Base-by-base conservation (phyloP, 495 filamentous ascomycete genomes). In the Aspergillus hancockii region DNA sequence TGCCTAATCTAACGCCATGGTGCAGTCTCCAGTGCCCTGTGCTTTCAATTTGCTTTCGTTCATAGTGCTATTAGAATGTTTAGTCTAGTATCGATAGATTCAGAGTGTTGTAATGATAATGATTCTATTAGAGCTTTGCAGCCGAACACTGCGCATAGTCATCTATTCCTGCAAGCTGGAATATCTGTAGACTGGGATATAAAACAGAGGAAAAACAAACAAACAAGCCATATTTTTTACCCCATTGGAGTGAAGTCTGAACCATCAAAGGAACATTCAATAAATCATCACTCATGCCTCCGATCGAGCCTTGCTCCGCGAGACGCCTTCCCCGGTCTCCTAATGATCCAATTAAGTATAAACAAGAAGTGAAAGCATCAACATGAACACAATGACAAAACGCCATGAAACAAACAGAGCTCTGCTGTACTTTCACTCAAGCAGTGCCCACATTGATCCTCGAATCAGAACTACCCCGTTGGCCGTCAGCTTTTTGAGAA, bases 371-470 rank as follows among this genome's bases (percentile, higher is more conserved):
- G 21, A 21, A 46, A 47, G 47, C 54, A 14, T 56, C 52, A 55
- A 60, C 30, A 52, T 38, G 18, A 60, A 54, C 18, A 28, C 19
- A 47, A 9, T 47, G 43, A 47, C 21, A 47, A 13, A 47, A 47
- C 43, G 43, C 43, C 19, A 47, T 40, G 46, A 51, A 53, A 21
- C 36, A 50, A 58, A 36, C 46, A 31, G 32, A 41, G 2, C 22
- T 18, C 36, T 21, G 49, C 31, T 43, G 54, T 51, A 19, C 18
- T 55, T 54, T 52, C 53, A 10, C 4, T 58, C 53, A 68, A 22
- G 23, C 30, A 49, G 71, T 79, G 30, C 71, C 75, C 22, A 78
- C 74, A 13, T 72, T 73, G 63, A 66, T 73, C 66, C 76, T 78
- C 14, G 72, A 72, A 22, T 67, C 67, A 61, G 69, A 69, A 49